phyloP scores from a whole-genome alignment of 169 alveolate genomes.

The Haemoproteus tartakovskyi region DNA sequence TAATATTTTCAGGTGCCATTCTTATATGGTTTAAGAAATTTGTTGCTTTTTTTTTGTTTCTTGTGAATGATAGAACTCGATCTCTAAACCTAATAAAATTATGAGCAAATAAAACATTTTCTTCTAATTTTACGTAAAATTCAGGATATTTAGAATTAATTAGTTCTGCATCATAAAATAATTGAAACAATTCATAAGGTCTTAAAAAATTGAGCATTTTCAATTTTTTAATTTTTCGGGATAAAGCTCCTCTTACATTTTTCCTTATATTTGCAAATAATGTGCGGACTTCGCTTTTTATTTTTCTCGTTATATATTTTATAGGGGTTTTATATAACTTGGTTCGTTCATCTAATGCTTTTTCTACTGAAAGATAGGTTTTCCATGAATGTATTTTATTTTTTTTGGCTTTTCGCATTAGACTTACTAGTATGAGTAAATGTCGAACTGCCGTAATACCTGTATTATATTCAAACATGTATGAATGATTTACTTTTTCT shows the following conservation, averaged over 20 bases:
- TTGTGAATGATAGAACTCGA: constrained; percentile 3
- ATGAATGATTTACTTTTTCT: constrained; percentile 25
- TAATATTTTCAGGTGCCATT: constrained; percentile 25
- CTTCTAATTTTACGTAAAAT: constrained; percentile 39
- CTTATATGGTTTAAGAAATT: constrained; percentile 19
- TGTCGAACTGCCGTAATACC: constrained; percentile 11
- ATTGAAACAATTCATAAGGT: constrained; percentile 17
- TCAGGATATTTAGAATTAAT: constrained; percentile 13
- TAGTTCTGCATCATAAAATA: constrained; percentile 29
- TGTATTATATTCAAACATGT: constrained; percentile 7
- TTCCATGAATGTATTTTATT: constrained; percentile 19
- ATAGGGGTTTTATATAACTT: constrained; percentile 35
- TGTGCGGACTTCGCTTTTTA: constrained; percentile 10
- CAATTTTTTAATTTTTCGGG: background rate
- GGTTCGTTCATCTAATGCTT: constrained; percentile 45
- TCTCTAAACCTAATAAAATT: constrained; percentile 29
- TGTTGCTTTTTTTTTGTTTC: background rate
- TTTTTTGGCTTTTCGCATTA: constrained; percentile 50
- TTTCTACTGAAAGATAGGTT: constrained; percentile 27
- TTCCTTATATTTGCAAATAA: background rate
- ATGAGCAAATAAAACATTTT: constrained; percentile 20
- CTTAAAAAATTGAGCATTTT: constrained; percentile 16
- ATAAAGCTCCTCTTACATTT: background rate
- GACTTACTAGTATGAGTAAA: constrained; percentile 11
- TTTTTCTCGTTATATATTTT: constrained; percentile 19